A percentile compares a stretch with the other conserved stretches of the same genome.
phyloP scores from a whole-genome alignment of 2,329 filamentous ascomycete species.

The Decorospora gaudefroyi region DNA sequence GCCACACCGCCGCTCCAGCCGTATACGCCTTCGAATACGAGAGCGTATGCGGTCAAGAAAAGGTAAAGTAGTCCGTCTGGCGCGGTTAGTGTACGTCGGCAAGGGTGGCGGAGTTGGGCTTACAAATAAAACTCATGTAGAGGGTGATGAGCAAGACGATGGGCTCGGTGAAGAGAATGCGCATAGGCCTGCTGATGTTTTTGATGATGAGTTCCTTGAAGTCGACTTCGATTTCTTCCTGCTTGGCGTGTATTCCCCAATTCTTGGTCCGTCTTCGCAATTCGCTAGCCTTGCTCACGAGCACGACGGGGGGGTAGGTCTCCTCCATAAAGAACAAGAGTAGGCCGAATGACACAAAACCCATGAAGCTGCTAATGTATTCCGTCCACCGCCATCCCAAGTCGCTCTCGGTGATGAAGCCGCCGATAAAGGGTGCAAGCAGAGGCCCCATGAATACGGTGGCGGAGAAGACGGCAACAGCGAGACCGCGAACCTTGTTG shows the following conservation, averaged over 20 bases:
- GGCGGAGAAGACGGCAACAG: slow-evolving; percentile 57
- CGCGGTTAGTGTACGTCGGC: slow-evolving; percentile 3
- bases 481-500: slow-evolving; percentile 49
- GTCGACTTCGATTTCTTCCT: slow-evolving; percentile 59
- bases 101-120: neutral
- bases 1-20: slow-evolving; percentile 69
- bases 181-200: slow-evolving; percentile 58
- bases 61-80: slow-evolving; percentile 79
- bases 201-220: slow-evolving; percentile 56
- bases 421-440: slow-evolving; percentile 59
- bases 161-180: slow-evolving; percentile 56
- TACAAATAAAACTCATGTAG: slow-evolving; percentile 52
- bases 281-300: slow-evolving; percentile 61
- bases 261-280: slow-evolving; percentile 61
- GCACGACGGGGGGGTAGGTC: slow-evolving; percentile 62
- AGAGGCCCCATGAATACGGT: slow-evolving; percentile 58
- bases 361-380: slow-evolving; percentile 61
- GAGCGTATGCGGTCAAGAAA: slow-evolving; percentile 78
- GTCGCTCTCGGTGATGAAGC: slow-evolving; percentile 56
- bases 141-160: slow-evolving; percentile 55
- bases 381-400: slow-evolving; percentile 62
- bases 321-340: slow-evolving; percentile 61
- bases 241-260: slow-evolving; percentile 65
- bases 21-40: slow-evolving; percentile 76
- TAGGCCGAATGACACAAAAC: slow-evolving; percentile 55